Percentiles rank a stretch among this genome's conserved stretches.
These are phyloP conservation scores for Phlebiopsis flavidoalba DNA, from an alignment of 768 basidiomycete species.

Conservation along the genomic window DNA sequence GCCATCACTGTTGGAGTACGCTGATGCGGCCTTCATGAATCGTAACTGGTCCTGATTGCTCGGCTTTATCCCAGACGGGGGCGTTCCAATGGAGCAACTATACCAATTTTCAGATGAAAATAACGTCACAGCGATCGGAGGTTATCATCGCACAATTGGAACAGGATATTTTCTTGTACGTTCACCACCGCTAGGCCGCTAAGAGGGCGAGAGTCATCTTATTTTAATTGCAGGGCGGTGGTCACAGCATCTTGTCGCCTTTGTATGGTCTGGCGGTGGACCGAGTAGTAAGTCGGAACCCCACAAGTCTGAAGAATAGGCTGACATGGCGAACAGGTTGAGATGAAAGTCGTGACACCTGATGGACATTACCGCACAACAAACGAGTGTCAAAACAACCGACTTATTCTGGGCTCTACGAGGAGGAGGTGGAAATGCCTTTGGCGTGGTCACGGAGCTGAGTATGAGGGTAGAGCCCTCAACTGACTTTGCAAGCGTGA, in stretches of 20 bases:
- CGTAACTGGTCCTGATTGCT: too few species aligned
- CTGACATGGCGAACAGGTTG: constrained; percentile 20
- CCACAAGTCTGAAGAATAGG: background rate
- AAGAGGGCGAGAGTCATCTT: background rate
- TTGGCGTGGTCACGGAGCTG: constrained; percentile 29
- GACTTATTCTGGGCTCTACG: constrained; percentile 52
- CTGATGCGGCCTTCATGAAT: background rate
- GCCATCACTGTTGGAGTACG: constrained; percentile 27
- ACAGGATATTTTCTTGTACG: constrained; percentile 32
- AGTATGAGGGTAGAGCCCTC: constrained; percentile 18
- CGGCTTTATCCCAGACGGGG: constrained; percentile 26
- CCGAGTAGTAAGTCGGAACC: constrained; percentile 19
- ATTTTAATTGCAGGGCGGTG: constrained; percentile 20
- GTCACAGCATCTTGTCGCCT: constrained; percentile 25
- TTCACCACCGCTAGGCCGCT: background rate
- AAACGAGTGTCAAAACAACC: constrained; percentile 40
- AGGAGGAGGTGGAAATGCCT: constrained; percentile 36
- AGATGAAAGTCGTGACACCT: constrained; percentile 51
- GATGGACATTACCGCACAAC: constrained; percentile 41
- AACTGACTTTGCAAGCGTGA: constrained; percentile 20
- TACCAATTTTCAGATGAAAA: constrained; percentile 31
- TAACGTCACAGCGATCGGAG: constrained; percentile 32
- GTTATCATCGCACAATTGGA: constrained; percentile 29
- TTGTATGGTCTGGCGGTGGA: constrained; percentile 27
- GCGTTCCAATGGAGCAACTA: constrained; percentile 24